Percentiles rank a stretch among this genome's conserved stretches.
These are phyloP conservation scores for Colletotrichum sp. DNA, from an alignment of 2,329 filamentous ascomycete genomes.

Conservation along the genomic window DNA sequence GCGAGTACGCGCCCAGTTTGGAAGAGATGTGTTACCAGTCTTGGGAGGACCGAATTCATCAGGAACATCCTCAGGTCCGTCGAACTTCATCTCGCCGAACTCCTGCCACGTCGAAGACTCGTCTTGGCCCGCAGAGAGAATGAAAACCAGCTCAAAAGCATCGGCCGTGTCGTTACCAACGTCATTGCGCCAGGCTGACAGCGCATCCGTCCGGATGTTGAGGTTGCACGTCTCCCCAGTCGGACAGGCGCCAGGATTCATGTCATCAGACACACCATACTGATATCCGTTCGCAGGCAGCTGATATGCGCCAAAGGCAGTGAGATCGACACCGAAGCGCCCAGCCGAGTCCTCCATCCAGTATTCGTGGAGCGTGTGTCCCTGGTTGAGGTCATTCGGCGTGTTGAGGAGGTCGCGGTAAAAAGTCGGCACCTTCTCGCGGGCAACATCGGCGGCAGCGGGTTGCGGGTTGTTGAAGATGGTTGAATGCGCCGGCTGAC, in stretches of 20 bases:
- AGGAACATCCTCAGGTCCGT: slow-evolving; percentile 50
- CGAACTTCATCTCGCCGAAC: slow-evolving; percentile 60
- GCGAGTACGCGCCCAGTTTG: slow-evolving; percentile 54
- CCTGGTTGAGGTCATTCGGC: slow-evolving; percentile 52
- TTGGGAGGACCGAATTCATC: slow-evolving; percentile 53
- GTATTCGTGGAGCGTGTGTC: slow-evolving; percentile 60
- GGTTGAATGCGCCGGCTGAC: slow-evolving; percentile 47
- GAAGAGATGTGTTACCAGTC: slow-evolving; percentile 32
- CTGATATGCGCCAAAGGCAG: slow-evolving; percentile 56
- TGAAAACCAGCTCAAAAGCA: slow-evolving; percentile 56
- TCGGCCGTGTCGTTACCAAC: slow-evolving; percentile 53
- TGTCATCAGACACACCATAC: slow-evolving; percentile 54
- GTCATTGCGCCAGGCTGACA: slow-evolving; percentile 54
- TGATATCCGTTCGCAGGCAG: slow-evolving; percentile 52
- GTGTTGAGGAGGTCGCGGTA: slow-evolving; percentile 57
- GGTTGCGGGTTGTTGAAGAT: slow-evolving; percentile 57
- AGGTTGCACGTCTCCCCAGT: slow-evolving; percentile 44
- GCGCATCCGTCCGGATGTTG: slow-evolving; percentile 53
- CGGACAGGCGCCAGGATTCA: slow-evolving; percentile 55
- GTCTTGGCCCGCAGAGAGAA: slow-evolving; percentile 59
- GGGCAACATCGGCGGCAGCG: slow-evolving; percentile 34
- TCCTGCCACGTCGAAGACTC: slow-evolving; percentile 62
- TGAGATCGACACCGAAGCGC: slow-evolving; percentile 57
- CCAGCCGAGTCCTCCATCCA: slow-evolving; percentile 63
- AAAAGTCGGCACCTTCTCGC: slow-evolving; percentile 52